Evolutionary conservation across 208 protist genomes (phyloP), one percentile per base, ranked within the genome.

Genomic region (Borovskyia barvae): DNA sequence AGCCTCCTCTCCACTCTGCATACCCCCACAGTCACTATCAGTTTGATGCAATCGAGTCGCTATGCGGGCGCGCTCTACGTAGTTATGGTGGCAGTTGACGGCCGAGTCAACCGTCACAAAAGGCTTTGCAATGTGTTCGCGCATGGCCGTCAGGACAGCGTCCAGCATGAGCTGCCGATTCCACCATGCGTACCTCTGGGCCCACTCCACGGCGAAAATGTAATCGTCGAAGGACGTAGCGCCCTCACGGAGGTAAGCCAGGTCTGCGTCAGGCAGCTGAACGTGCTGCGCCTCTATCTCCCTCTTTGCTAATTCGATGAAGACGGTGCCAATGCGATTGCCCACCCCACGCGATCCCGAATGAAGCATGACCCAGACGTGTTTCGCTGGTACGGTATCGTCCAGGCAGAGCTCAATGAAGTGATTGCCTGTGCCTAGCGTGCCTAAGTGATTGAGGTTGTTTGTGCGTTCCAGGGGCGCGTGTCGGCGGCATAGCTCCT

Each of bases 31-130:
- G 39, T 22, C 53, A 17, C 55, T 53, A 12, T 46, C 15, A 9
- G 64, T 39, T 14, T 26, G 47, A 14, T 39, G 28, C 15, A 2
- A 12, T 24, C 36, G 33, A 39, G 39, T 30, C 9, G 60, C 40
- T 14, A 68, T 45, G 12, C 37, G 26, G 28, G 50, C 56, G 22
- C 43, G 70, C 55, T 94, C 82, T 20, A 94, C 73, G 68, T 97
- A 97, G 70, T 97, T 97, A 66, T 97, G 91, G 61, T 97, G 91
- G 71, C 87, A 95, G 73, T 97, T 97, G 20, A 97, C 77, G 7
- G 82, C 85, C 14, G 61, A 40, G 11, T 71, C 29, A 24, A 59
- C 54, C n/a, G 72, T 60, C 15, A 49, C 66, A 66, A 94, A 92
- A 0, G 75, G 63, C n/a, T 36, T 48, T 9, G 26, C 7, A 7